Percentiles rank a stretch among this genome's conserved stretches.
Conservation (phyloP, 2,329 filamentous ascomycete genomes). For the Alternaria postmessia region DNA sequence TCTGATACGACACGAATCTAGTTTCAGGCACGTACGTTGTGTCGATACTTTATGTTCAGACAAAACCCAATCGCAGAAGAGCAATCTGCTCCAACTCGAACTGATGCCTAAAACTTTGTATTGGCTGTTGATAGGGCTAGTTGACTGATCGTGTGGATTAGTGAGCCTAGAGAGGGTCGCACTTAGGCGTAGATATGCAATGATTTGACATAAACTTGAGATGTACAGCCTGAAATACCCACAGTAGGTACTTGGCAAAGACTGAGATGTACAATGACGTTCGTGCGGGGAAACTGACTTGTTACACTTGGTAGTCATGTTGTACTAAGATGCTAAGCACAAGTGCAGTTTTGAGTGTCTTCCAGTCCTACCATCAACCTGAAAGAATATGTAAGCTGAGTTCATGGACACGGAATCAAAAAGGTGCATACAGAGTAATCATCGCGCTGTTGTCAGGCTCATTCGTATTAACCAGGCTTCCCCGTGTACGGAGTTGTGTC, state of each 20-base stretch:
- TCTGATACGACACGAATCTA: not conserved
- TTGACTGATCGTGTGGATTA: not conserved
- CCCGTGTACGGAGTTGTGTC: too few species aligned
- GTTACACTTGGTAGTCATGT: too few species aligned
- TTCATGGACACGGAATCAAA: too few species aligned
- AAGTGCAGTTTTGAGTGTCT: too few species aligned
- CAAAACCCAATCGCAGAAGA: not conserved
- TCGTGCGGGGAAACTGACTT: too few species aligned
- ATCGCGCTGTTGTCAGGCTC: too few species aligned
- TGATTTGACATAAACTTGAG: not conserved
- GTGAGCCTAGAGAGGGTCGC: too few species aligned
- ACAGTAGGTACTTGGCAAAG: not conserved
- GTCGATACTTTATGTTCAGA: not conserved
- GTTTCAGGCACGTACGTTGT: not conserved
- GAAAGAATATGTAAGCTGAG: too few species aligned
- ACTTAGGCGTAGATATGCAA: not conserved
- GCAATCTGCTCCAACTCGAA: not conserved
- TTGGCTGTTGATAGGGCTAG: accelerated
- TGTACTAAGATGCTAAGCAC: too few species aligned
- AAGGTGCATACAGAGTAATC: too few species aligned
- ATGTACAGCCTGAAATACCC: not conserved
- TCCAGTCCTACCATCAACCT: too few species aligned
- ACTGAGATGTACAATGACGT: not conserved
- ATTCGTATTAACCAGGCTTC: too few species aligned
- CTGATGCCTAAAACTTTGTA: not conserved